Percentiles rank a stretch among this genome's conserved stretches.
These are phyloP conservation scores for Blastocystis sp. DNA, from an alignment of 352 stramenopile genomes.

Conservation along the genomic window DNA sequence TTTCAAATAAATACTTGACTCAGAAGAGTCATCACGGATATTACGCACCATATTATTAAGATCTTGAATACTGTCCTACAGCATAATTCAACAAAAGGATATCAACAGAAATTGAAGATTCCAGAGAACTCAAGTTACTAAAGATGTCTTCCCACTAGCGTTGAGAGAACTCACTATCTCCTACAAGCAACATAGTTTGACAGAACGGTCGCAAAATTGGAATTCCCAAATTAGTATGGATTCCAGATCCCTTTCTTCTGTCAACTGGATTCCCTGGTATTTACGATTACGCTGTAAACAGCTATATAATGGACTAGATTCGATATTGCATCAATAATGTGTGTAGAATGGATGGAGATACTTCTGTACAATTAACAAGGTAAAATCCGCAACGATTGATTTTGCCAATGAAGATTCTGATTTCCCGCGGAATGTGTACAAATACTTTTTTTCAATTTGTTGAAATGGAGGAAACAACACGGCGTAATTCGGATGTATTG, in stretches of 20 bases:
- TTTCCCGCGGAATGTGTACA: not conserved
- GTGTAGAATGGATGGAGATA: not conserved
- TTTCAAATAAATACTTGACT: not conserved
- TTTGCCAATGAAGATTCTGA: not conserved
- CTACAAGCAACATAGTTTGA: not conserved
- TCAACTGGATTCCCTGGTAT: too few species aligned
- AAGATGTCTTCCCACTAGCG: conserved; percentile 28
- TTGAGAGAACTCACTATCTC: not conserved
- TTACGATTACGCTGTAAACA: too few species aligned
- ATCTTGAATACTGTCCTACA: conserved; percentile 31
- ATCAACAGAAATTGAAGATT: not conserved
- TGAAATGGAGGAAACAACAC: not conserved
- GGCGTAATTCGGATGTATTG: not conserved
- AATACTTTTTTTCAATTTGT: not conserved
- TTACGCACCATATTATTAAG: conserved; percentile 1
- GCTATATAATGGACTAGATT: too few species aligned
- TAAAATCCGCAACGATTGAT: not conserved
- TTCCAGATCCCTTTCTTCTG: too few species aligned
- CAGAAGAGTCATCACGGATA: not conserved
- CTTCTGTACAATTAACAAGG: not conserved
- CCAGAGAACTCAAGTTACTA: not conserved
- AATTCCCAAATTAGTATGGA: not conserved
- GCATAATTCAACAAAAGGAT: not conserved
- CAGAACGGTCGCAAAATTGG: not conserved
- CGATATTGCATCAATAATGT: not conserved